Percentiles rank a stretch among this genome's conserved stretches.
Evolutionary conservation across 73 alveolate species (phyloP).

Genomic region (Paramecium bursaria): DNA sequence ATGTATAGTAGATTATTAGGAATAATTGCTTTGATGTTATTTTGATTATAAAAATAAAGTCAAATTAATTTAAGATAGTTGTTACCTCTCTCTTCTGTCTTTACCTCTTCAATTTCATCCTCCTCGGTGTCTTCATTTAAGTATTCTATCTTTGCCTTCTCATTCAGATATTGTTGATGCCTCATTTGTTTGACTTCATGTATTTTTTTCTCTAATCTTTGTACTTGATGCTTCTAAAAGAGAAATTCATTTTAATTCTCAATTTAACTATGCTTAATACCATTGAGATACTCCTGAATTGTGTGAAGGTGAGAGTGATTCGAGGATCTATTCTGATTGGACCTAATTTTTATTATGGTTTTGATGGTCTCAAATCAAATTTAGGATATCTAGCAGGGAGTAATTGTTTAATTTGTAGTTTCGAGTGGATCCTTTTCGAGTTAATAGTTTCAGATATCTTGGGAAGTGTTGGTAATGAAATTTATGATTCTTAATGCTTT

Average conservation of each 20-base stretch:
- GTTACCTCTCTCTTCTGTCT: neutral
- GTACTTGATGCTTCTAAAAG: neutral
- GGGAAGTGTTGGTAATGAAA: too few relatives aligned
- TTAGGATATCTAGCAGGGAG: too few relatives aligned
- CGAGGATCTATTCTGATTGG: slow-evolving; percentile 18
- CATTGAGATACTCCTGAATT: slow-evolving; percentile 10
- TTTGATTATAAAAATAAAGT: too few relatives aligned
- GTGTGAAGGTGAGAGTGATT: slow-evolving; percentile 6
- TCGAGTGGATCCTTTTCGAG: too few relatives aligned
- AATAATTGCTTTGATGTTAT: too few relatives aligned
- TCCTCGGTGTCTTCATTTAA: slow-evolving; percentile 8
- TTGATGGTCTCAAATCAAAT: neutral
- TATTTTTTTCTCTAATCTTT: neutral
- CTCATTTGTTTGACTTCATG: neutral
- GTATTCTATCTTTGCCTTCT: slow-evolving; percentile 5
- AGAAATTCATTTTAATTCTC: slow-evolving; percentile 33
- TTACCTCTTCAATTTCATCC: neutral
- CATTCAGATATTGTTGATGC: neutral
- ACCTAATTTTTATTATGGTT: neutral
- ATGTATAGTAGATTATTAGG: too few relatives aligned
- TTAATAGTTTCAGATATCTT: too few relatives aligned
- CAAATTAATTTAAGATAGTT: too few relatives aligned
- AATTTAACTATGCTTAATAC: neutral
- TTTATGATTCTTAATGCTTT: too few relatives aligned
- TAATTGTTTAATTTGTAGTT: too few relatives aligned